Base-by-base conservation (phyloP, 352 stramenopile species). In the Phytophthora sp. region DNA sequence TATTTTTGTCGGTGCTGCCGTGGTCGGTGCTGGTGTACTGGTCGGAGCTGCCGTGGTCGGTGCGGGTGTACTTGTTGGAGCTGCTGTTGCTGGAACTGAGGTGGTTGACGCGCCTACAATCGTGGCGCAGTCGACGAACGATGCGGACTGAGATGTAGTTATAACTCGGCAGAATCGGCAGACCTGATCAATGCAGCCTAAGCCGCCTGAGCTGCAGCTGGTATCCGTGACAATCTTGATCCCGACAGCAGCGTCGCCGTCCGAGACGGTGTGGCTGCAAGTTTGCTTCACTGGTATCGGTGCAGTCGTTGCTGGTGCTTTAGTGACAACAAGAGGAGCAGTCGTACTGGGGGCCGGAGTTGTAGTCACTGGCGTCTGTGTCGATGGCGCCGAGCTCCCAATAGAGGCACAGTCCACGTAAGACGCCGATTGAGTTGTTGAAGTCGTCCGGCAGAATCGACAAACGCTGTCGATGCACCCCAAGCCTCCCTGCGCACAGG, bases 141-240 rank as follows among this genome's bases (percentile, higher is more conserved):
- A 27, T 9, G 54, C 46, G 16, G 69, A 74, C 30, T 77, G 64
- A 39, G 15, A 16, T 7, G 55, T 68, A 44, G 42, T 68, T 15
- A 56, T 59, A 16, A 52, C 47, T 61, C 71, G 54, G 30, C 74
- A 86, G 50, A 76, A 82, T 35, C 74, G 69, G 42, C 77, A 86
- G 7, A 80, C 45, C 16, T 74, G 53, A 26, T 74, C 65, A 36
- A 77, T 67, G 26, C 73, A 79, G 8, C 70, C 73, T 45, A 79
- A 33, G 9, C 73, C 73, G 9, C 69, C 73, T 18, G 9, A 29
- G 6, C 27, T 46, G 33, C 73, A 79, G 27, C 49, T 74, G 21
- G 33, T 23, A 42, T 78, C 66, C 11, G 52, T 68, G 27, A 67
- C 38, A 20, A 76, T 73, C 12, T 64, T 66, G 24, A 80, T 73